Evolutionary conservation across 2,329 filamentous ascomycete genomes (phyloP).

Genomic region (Passalora sequoiae): DNA sequence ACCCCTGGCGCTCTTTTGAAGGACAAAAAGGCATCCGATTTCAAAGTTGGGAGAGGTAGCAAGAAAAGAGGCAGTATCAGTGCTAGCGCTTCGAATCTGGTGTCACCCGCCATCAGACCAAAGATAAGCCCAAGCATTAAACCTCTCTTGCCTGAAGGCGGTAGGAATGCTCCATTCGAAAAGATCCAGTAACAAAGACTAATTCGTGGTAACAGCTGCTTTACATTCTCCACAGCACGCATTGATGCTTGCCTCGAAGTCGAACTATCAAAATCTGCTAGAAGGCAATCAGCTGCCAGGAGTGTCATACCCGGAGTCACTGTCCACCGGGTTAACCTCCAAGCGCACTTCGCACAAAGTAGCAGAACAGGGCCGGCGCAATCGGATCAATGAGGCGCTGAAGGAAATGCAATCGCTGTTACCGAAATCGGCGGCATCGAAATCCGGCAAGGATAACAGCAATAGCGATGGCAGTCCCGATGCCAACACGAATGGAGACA

Average conservation of each 20-base stretch:
- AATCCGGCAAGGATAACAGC: slow-evolving; percentile 22
- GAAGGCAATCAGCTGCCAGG: slow-evolving; percentile 74
- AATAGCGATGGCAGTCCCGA: slow-evolving; percentile 41
- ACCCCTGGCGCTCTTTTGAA: slow-evolving; percentile 31
- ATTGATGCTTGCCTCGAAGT: slow-evolving; percentile 84
- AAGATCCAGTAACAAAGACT: slow-evolving; percentile 14
- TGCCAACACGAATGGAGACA: slow-evolving; percentile 43
- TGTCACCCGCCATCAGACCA: slow-evolving; percentile 79
- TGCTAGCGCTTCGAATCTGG: slow-evolving; percentile 61
- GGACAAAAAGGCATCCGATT: slow-evolving; percentile 27
- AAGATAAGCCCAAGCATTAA: slow-evolving; percentile 94
- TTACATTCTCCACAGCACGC: slow-evolving; percentile 57
- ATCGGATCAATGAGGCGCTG: slow-evolving; percentile 89
- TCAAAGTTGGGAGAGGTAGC: slow-evolving; percentile 41
- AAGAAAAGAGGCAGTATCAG: slow-evolving; percentile 63
- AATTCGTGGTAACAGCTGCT: slow-evolving; percentile 29
- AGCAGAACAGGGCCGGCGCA: slow-evolving; percentile 89
- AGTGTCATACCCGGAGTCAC: slow-evolving; percentile 72
- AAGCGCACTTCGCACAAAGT: slow-evolving; percentile 98
- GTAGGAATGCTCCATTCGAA: slow-evolving; percentile 40
- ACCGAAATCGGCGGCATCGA: slow-evolving; percentile 46
- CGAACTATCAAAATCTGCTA: slow-evolving; percentile 95
- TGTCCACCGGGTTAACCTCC: slow-evolving; percentile 89
- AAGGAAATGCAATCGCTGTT: slow-evolving; percentile 85
- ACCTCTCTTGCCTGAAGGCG: slow-evolving; percentile 69